Conservation (phyloP, 495 filamentous ascomycete species). For the Astrothelium subdiscretum region DNA sequence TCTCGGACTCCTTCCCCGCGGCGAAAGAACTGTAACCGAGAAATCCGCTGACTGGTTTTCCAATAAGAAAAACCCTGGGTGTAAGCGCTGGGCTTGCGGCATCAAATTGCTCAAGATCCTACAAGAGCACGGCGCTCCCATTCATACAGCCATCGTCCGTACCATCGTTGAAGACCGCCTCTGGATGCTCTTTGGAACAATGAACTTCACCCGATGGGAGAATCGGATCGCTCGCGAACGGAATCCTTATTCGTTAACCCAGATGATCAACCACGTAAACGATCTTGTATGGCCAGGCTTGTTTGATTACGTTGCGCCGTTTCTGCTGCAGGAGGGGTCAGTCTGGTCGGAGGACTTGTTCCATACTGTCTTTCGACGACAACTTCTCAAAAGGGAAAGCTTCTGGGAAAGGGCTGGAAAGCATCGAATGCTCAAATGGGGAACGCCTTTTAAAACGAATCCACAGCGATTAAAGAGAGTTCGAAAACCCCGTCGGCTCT, state of each 20-base stretch:
- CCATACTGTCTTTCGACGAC: not conserved
- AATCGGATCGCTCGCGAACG: conserved; percentile 11
- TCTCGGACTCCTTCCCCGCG: not conserved
- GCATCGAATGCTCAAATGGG: not conserved
- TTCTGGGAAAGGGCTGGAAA: not conserved
- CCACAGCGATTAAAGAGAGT: not conserved
- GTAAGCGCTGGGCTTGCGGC: conserved; percentile 39
- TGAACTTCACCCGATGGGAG: conserved; percentile 18
- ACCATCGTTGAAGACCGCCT: conserved; percentile 39
- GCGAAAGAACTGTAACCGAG: not conserved
- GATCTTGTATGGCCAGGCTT: not conserved
- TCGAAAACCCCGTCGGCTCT: not conserved
- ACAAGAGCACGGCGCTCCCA: conserved; percentile 33
- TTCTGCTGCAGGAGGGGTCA: not conserved
- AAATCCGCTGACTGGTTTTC: not conserved
- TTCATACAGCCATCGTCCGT: conserved; percentile 28
- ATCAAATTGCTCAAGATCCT: conserved; percentile 40
- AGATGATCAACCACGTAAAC: not conserved
- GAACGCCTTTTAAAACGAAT: not conserved
- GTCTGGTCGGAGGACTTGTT: not conserved
- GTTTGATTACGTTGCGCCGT: not conserved
- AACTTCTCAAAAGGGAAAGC: not conserved
- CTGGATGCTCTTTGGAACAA: conserved; percentile 36
- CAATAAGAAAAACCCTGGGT: not conserved
- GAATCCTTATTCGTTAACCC: not conserved